Percentiles rank a stretch among this genome's conserved stretches.
These are phyloP conservation scores for Phyllosticta ampelicida DNA, from an alignment of 2,329 filamentous ascomycete genomes.

Conservation along the genomic window DNA sequence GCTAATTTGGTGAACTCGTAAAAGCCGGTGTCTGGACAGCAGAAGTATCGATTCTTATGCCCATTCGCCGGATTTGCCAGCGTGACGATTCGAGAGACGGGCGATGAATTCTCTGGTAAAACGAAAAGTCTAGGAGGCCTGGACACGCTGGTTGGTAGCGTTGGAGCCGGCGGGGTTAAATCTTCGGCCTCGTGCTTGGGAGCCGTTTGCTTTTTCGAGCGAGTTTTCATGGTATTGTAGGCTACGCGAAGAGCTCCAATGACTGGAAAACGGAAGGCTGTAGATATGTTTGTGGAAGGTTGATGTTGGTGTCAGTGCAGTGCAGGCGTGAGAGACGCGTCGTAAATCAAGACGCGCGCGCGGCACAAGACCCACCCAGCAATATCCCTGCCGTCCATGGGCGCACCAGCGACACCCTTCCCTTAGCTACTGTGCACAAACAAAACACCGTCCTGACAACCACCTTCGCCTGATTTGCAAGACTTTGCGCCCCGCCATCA, in stretches of 20 bases:
- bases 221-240: constrained; percentile 18
- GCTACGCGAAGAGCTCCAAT: neutral
- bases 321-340: constrained; percentile 1
- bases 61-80: constrained; percentile 44
- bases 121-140: constrained; percentile 46
- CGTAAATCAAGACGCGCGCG: neutral
- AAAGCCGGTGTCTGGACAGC: constrained; percentile 47
- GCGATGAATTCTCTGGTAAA: constrained; percentile 42
- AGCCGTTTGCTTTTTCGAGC: constrained; percentile 17
- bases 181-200: constrained; percentile 4
- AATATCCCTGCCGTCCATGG: constrained; percentile 1
- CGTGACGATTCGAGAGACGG: constrained; percentile 44
- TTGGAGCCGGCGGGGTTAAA: neutral
- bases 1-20: constrained; percentile 51
- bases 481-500: neutral
- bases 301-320: neutral
- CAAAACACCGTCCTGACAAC: constrained; percentile 3
- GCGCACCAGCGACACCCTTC: constrained; percentile 7
- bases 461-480: constrained; percentile 1
- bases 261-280: neutral
- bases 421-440: constrained; percentile 9
- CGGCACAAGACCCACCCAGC: constrained; percentile 1
- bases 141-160: constrained; percentile 25
- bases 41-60: constrained; percentile 42
- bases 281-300: neutral